These are phyloP conservation scores for Suillus spraguei DNA, from an alignment of 768 basidiomycete genomes.

Conservation along the genomic window DNA sequence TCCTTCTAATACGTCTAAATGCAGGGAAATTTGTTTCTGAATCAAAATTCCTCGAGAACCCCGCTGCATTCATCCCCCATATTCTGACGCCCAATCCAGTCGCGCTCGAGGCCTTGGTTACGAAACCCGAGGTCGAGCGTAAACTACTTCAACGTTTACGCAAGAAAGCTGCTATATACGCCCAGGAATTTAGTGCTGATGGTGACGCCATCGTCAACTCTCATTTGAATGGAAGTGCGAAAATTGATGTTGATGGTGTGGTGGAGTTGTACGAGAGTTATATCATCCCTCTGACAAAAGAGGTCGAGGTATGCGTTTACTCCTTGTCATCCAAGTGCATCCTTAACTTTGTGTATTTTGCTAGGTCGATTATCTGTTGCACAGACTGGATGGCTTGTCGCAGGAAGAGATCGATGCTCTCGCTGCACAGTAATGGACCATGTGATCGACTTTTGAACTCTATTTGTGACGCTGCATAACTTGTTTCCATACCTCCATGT, in stretches of 20 bases:
- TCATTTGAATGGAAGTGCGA: slow-evolving; percentile 42
- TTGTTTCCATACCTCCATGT: background rate
- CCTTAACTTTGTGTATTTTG: background rate
- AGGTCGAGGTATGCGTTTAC: slow-evolving; percentile 81
- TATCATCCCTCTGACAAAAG: slow-evolving; percentile 97
- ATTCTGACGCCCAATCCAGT: slow-evolving; percentile 78
- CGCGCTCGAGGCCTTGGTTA: slow-evolving; percentile 85
- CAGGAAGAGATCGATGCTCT: slow-evolving; percentile 78
- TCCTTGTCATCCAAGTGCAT: background rate
- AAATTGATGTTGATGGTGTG: slow-evolving; percentile 93
- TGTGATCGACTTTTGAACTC: background rate
- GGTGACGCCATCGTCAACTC: slow-evolving; percentile 49
- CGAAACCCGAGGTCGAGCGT: slow-evolving; percentile 95
- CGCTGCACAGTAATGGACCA: slow-evolving; percentile 23
- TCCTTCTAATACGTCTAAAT: slow-evolving; percentile 10
- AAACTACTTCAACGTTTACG: slow-evolving; percentile 79
- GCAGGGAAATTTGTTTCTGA: slow-evolving; percentile 99
- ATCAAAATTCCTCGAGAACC: slow-evolving; percentile 89
- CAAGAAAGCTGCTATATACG: slow-evolving; percentile 81
- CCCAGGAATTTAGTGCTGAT: slow-evolving; percentile 80
- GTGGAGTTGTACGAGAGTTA: slow-evolving; percentile 92
- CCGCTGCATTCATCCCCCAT: slow-evolving; percentile 89
- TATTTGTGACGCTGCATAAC: background rate
- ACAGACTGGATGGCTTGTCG: slow-evolving; percentile 83
- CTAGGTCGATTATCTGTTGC: slow-evolving; percentile 96